Base-by-base conservation (phyloP, 257 asterid species). In the Nicotiana benthamiana region DNA sequence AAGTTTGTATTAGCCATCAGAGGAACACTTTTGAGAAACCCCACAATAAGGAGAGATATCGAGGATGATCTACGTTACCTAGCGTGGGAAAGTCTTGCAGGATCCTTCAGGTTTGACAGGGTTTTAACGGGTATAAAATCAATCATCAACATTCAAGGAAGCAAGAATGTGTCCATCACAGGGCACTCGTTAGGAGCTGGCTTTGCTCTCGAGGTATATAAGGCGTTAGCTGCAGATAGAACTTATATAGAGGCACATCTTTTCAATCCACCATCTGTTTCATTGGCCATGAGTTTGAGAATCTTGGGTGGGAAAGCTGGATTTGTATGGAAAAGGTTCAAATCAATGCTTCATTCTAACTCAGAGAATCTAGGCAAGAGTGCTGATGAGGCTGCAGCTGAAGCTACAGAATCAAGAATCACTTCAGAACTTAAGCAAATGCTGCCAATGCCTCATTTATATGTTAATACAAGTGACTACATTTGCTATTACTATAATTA, bases 141-240 rank as follows among this genome's bases (percentile, higher is more conserved):
- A 10, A 81, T 92, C 4, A 83, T 90, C 1, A 87, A 83, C 0
- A 88, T 84, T 61, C 87, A 87, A 7, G 97, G 97, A 5, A 87
- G 93, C 80, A 86, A 85, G 78, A 92, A 90, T 20, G 91, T 90
- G 16, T 89, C 94, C 26, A 80, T 92, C 4, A 90, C 96, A 0
- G 96, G 97, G 9, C 97, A 92, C 72, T 92, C 97, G 15, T 80
- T 92, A 22, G 97, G 97, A 22, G 96, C 97, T 7, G 97, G 93
- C 9, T 92, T 92, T 76, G 96, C 97, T n/a, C 91, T 92, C 7
- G 96, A 92, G 83, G 91, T 90, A 0, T 95, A 95, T 18, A 92
- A 92, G 82, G 85, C 90, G 1, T 83, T 92, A 20, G 97, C 97
- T 16, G 90, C 89, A 83, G 90, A 90, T 52, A 94, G 87, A 34